Base-by-base conservation (phyloP, 2,329 filamentous ascomycete genomes). In the Fusarium sp. region DNA sequence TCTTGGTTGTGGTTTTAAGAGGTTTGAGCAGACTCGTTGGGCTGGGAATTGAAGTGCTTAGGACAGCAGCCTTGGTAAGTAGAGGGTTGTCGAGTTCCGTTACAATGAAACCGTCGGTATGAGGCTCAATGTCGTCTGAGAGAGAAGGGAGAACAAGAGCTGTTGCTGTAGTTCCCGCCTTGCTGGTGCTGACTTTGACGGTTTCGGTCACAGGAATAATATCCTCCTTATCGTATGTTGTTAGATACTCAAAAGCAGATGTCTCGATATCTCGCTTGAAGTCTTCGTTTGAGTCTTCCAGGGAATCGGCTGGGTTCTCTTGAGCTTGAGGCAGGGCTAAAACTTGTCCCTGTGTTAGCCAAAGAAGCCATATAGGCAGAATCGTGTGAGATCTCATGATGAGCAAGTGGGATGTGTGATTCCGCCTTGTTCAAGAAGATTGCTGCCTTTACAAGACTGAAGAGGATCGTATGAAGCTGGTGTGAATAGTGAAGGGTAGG, bases 21-120 rank as follows among this genome's bases (percentile, higher is more conserved):
- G 68, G 65, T 32, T 73, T 56, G 2, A 81, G 71, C 33, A 80
- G 65, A 10, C 75, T 74, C 9, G 79, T 80, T 14, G 79, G 79
- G n/a, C 62, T 73, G 7, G 80, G 75, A 37, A 83, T 82, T 2
- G 74, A 56, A 43, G 32, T 72, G 55, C 44, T 74, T 43, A 62
- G 45, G 40, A 40, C 60, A n/a, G 58, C 65, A 19, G 63, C 39
- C 24, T 60, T 26, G 13, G 67, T 70, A 14, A 61, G 47, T 26
- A 70, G 50, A 39, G 67, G 67, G 10, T 67, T 68, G 46, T 68
- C 55, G 39, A 74, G 49, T 8, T 69, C 64, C 20, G 73, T 75
- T 39, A 74, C 69, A 35, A 78, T 49, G 52, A 73, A 65, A 53
- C 77, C 75, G 17, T 75, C 70, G 14, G 78, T 78, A 39, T 79